Base-by-base conservation (phyloP, 345 rosid genomes). In the Salix arbutifolia region DNA sequence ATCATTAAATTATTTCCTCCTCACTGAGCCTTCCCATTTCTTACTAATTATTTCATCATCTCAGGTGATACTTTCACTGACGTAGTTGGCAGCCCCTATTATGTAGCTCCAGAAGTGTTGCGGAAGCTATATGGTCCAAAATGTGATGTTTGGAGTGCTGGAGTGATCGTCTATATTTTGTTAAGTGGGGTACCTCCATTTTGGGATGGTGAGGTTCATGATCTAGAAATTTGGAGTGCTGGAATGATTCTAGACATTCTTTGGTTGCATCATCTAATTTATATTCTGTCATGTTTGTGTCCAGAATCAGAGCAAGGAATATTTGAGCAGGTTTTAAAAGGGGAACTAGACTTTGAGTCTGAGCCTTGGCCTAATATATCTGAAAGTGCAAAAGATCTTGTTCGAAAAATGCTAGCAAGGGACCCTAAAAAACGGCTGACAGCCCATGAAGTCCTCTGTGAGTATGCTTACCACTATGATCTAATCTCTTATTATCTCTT, bases 141-240 rank as follows among this genome's bases (percentile, higher is more conserved):
- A 78, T 90, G 98, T 84, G 99, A 96, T 86, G 94, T 96, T 65
- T 96, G 98, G 98, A 96, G 99, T 82, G 97, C 97, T 23, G 99
- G 99, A 62, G 99, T 96, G 78, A 96, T 96, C 76, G 83, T 89
- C 60, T 96, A 96, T 78, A 96, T 96, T 64, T 84, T 96, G 71
- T 83, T 96, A 33, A 81, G 97, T 67, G 99, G 99, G 3, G 99
- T 96, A 1, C 99, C 98, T 69, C 99, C 98, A 38, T 96, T 96
- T 79, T 96, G 99, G 99, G 99, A 91, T 79, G 99, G 99, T 95
- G 75, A 86, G 86, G 73, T 16, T 11, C 56, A 25, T 64, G 31
- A 10, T 64, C n/a, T 35, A 25, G 66, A 40, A 71, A 35, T 44
- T 67, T 28, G 52, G n/a, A n/a, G n/a, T n/a, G n/a, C n/a, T n/a